phyloP scores from a whole-genome alignment of 371 early-diverging fungal species.

The Mucor lusitanicus region DNA sequence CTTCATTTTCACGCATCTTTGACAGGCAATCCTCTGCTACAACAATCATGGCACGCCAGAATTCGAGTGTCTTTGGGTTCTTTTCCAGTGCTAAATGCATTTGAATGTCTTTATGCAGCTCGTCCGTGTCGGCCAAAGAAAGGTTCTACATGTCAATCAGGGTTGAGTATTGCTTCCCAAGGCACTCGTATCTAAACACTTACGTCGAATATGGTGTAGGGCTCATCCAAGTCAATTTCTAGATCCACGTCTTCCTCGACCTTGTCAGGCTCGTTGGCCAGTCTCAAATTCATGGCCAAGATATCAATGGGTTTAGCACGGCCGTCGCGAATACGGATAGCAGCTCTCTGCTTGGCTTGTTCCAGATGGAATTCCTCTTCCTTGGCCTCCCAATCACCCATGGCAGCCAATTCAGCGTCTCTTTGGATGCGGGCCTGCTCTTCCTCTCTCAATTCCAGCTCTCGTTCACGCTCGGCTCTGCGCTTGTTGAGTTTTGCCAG shows the following conservation, averaged over 20 bases:
- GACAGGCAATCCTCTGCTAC: conserved; percentile 76
- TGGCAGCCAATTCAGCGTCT: conserved; percentile 80
- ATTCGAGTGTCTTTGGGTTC: conserved; percentile 69
- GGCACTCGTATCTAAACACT: neutral
- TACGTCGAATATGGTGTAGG: conserved; percentile 83
- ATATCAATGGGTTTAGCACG: conserved; percentile 91
- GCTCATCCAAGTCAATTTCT: conserved; percentile 86
- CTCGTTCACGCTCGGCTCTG: conserved; percentile 81
- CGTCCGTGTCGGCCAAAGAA: conserved; percentile 66
- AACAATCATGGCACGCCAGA: conserved; percentile 85
- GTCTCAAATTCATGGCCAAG: conserved; percentile 85
- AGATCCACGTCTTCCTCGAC: conserved; percentile 73
- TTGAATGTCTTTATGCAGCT: conserved; percentile 83
- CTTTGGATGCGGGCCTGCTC: conserved; percentile 75
- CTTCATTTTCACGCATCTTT: conserved; percentile 44
- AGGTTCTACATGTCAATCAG: conserved; percentile 49
- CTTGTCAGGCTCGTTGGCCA: conserved; percentile 73
- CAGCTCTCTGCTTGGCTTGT: conserved; percentile 90
- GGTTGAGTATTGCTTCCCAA: neutral
- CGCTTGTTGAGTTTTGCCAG: conserved; percentile 80
- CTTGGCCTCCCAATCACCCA: conserved; percentile 95
- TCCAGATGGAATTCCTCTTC: conserved; percentile 91
- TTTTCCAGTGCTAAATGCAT: conserved; percentile 85
- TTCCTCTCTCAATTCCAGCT: conserved; percentile 80
- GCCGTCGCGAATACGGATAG: conserved; percentile 86